Conservation (phyloP, 2,329 filamentous ascomycete species). For the Tolypocladium nubicola region DNA sequence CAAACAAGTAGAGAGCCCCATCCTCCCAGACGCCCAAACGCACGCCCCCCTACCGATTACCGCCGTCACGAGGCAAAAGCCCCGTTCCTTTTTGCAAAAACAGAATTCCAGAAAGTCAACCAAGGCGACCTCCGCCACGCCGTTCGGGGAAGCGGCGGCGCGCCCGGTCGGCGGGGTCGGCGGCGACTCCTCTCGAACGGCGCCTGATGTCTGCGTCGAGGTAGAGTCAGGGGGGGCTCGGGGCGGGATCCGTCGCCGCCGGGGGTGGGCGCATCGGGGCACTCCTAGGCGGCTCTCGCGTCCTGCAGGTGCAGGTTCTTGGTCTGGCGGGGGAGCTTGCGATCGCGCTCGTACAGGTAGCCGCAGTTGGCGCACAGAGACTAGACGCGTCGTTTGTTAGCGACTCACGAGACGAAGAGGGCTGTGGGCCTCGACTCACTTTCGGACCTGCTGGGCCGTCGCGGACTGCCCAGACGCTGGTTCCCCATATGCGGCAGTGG, state of each 20-base stretch:
- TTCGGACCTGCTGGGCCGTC: constrained; percentile 79
- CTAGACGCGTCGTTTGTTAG: constrained; percentile 27
- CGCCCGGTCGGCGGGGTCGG: too few species aligned
- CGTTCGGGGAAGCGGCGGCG: neutral
- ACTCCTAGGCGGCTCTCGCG: constrained; percentile 13
- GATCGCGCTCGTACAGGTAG: constrained; percentile 77
- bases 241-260: neutral
- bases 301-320: constrained; percentile 26
- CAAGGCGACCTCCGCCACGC: neutral
- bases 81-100: neutral
- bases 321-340: constrained; percentile 55
- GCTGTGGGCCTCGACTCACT: constrained; percentile 39
- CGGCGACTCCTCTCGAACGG: neutral
- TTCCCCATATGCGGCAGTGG: constrained; percentile 82
- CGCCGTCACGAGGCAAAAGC: neutral
- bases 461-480: constrained; percentile 86
- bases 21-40: neutral
- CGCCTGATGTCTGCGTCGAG: neutral
- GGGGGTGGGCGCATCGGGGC: neutral
- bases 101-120: neutral
- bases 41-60: neutral
- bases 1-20: neutral
- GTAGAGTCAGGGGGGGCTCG: neutral
- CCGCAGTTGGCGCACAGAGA: constrained; percentile 91
- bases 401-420: neutral